Evolutionary conservation across 208 protist species (phyloP), one percentile per base, ranked within the genome.

Genomic region (Wallacemonas sp.): DNA sequence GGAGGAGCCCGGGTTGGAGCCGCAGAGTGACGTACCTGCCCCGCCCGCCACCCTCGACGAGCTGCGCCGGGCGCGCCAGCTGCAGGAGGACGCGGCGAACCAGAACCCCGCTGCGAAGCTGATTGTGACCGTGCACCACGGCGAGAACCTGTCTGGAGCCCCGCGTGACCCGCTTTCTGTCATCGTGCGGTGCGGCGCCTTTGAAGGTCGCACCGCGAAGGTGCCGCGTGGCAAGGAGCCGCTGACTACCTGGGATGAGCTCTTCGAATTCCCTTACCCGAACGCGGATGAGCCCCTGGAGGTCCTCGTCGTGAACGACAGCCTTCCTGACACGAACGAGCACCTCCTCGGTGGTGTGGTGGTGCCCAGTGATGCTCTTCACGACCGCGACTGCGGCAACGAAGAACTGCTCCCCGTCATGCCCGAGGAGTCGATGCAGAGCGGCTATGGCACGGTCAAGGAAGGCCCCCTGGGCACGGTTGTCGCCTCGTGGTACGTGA

Each of bases 261-360:
- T 92, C 34, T 95, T 95, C 62, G 85, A 92, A 52, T 95, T 95
- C 64, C 86, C 89, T 3, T 95, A 93, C 75, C 81, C 84, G 37
- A 90, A 89, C 74, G 24, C 78, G n/a, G 76, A 85, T 34, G 84
- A 90, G 55, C 77, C 76, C 1, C 76, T 95, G 21, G 86, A 93
- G 76, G 76, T 95, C 41, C 76, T 92, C 29, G 80, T 95, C 21
- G 59, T 95, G 61, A 89, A 95, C 69, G 79, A 93, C 52, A 69
- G 75, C 3, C 71, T 90, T 21, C 77, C 85, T 9, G 66, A 68
- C 45, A 53, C 65, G n/a, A 68, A 86, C 50, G 69, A 87, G 41
- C 68, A 83, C 62, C 54, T 93, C 9, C 71, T 92, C 21, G 89
- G 89, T 38, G 83, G 89, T 46, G 66, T 91, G 30, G 75, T 89